A percentile compares a stretch with the other conserved stretches of the same genome.
These are phyloP conservation scores for Monosporascus sp. DNA, from an alignment of 2,329 filamentous ascomycete species.

Conservation along the genomic window DNA sequence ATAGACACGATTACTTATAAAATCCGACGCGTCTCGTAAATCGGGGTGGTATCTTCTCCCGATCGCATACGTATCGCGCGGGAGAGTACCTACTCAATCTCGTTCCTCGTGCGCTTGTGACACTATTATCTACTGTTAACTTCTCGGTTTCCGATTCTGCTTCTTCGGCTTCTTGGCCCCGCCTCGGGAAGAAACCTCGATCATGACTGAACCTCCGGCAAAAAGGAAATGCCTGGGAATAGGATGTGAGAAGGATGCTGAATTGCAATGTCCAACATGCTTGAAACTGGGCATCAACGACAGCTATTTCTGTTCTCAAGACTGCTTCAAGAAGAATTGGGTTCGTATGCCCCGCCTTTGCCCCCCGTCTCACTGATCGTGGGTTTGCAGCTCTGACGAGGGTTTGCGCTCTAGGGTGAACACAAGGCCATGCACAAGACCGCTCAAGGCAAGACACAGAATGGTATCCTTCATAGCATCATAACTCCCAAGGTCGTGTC, in stretches of 20 bases:
- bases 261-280: slow-evolving; percentile 91
- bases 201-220: slow-evolving; percentile 41
- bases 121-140: neutral
- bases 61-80: too few relatives aligned
- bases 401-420: slow-evolving; percentile 50
- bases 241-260: slow-evolving; percentile 82
- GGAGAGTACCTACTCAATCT: neutral
- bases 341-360: slow-evolving; percentile 46
- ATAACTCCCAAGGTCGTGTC: slow-evolving; percentile 77
- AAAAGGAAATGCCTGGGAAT: slow-evolving; percentile 73
- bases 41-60: too few relatives aligned
- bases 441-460: slow-evolving; percentile 43
- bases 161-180: neutral
- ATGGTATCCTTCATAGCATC: slow-evolving; percentile 68
- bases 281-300: slow-evolving; percentile 82
- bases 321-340: slow-evolving; percentile 99
- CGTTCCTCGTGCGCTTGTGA: neutral
- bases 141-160: neutral
- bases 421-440: slow-evolving; percentile 85
- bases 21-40: neutral
- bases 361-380: neutral
- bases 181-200: neutral
- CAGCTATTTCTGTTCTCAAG: slow-evolving; percentile 96
- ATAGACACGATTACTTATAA: neutral
- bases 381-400: slow-evolving; percentile 3